phyloP scores from a whole-genome alignment of 805 yeast species.

The Teunomyces funiuensis region DNA sequence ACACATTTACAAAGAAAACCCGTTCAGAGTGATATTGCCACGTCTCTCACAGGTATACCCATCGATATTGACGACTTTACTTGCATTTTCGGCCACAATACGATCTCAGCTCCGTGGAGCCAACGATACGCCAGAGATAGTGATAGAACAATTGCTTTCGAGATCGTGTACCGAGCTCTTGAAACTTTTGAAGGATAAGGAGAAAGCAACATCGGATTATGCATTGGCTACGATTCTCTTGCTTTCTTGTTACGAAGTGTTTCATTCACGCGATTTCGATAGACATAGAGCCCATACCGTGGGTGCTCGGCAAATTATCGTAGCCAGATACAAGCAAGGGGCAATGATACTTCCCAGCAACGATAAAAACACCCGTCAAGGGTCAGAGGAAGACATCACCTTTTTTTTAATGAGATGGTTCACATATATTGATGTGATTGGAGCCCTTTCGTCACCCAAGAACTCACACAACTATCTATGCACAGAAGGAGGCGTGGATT shows the following conservation, averaged over 20 bases:
- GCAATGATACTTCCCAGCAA: constrained; percentile 3
- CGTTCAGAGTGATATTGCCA: constrained; percentile 65
- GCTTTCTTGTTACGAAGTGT: constrained; percentile 55
- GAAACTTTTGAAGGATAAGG: constrained; percentile 47
- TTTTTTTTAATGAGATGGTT: constrained; percentile 68
- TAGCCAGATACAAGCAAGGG: constrained; percentile 40
- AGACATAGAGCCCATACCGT: constrained; percentile 64
- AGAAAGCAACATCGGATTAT: constrained; percentile 60
- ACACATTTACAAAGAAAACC: constrained; percentile 54
- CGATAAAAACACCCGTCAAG: constrained; percentile 10
- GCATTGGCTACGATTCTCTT: constrained; percentile 63
- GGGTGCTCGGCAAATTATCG: constrained; percentile 66
- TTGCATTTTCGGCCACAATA: constrained; percentile 43
- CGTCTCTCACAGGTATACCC: constrained; percentile 63
- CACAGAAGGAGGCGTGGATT: constrained; percentile 16
- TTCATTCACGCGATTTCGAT: constrained; percentile 43
- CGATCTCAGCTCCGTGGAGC: constrained; percentile 25
- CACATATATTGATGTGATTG: constrained; percentile 64
- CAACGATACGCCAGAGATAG: constrained; percentile 28
- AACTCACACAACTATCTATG: constrained; percentile 32
- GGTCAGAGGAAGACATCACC: constrained; percentile 41
- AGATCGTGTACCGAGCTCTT: constrained; percentile 60
- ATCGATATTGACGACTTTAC: constrained; percentile 54
- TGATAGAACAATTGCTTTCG: constrained; percentile 53
- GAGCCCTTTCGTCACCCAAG: constrained; percentile 57